Base-by-base conservation (phyloP, 768 basidiomycete species). In the Rhodotorula graminis region DNA sequence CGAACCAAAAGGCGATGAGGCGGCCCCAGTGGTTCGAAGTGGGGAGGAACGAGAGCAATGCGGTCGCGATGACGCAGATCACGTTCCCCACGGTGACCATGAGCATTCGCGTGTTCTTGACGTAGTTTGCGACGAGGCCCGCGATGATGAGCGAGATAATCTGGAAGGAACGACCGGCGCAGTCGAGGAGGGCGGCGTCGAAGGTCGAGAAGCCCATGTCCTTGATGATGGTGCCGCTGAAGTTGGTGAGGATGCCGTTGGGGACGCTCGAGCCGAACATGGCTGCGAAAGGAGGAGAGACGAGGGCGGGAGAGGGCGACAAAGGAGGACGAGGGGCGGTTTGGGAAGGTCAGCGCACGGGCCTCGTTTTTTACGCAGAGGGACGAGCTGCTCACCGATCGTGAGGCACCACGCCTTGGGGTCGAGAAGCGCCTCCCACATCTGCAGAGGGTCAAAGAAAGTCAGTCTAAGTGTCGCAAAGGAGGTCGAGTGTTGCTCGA, bases 241-340 rank as follows among this genome's bases (percentile, higher is more conserved):
- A 82, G 77, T 80, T 80, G 76, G 80, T 80, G 16, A 82, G 71
- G 47, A 82, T 79, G 61, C 81, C 81, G 74, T 81, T 82, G 57
- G 81, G 80, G 10, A 82, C 77, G 12, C 75, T 76, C 33, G 69
- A 74, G n/a, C 78, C 77, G 37, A 81, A 80, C 80, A 81, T 82
- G 58, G 80, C 81, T 37, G 37, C 37, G 9, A 9, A 9, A 37
- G 5, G 37, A 37, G 37, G 37, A 4, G 37, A 4, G 37, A 9
- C 37, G 37, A 37, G 37, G 37, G 37, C 37, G 37, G 9, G 37
- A 37, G 37, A 37, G 37, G n/a, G 37, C 37, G 37, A 37, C 37
- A 9, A 37, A 9, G 37, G 37, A 37, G 37, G 37, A 37, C 5
- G 37, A 37, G 37, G 9, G 37, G 37, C 37, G 37, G 37, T 37